phyloP scores from a whole-genome alignment of 495 filamentous ascomycete genomes.

The Amniculicola lignicola region DNA sequence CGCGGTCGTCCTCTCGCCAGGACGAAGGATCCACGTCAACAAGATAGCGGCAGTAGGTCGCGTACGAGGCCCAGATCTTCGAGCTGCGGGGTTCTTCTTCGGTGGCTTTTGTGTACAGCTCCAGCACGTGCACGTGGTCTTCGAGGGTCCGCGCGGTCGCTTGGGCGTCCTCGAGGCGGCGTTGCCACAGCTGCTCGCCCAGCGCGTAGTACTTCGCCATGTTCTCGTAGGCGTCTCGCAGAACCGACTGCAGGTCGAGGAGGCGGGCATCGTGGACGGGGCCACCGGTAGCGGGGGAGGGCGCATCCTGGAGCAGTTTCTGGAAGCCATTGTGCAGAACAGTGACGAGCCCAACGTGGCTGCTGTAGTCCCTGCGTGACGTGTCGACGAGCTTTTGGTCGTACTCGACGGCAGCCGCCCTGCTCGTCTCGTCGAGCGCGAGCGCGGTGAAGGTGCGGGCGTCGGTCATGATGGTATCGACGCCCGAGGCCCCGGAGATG shows the following conservation, averaged over 20 bases:
- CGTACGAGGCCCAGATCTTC: conserved; percentile 84
- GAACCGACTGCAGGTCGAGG: conserved; percentile 60
- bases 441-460: conserved; percentile 49
- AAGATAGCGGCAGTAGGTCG: conserved; percentile 77
- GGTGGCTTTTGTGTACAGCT: conserved; percentile 76
- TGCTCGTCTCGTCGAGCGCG: conserved; percentile 55
- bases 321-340: conserved; percentile 63
- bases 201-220: conserved; percentile 67
- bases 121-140: conserved; percentile 72
- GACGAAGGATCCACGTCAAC: conserved; percentile 49
- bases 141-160: conserved; percentile 58
- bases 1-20: conserved; percentile 75
- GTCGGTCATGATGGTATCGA: conserved; percentile 58
- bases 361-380: conserved; percentile 62
- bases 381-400: conserved; percentile 56
- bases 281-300: conserved; percentile 42
- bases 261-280: conserved; percentile 41
- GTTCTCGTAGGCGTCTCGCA: conserved; percentile 59
- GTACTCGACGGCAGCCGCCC: conserved; percentile 53
- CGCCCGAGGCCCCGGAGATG: conserved; percentile 52
- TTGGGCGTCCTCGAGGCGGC: conserved; percentile 64
- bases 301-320: conserved; percentile 49
- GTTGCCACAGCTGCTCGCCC: conserved; percentile 62
- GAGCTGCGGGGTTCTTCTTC: conserved; percentile 78
- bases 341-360: conserved; percentile 61